Percentiles rank a stretch among this genome's conserved stretches.
Conservation (phyloP, 2,329 filamentous ascomycete species). For the Dichotomopilus funicola region DNA sequence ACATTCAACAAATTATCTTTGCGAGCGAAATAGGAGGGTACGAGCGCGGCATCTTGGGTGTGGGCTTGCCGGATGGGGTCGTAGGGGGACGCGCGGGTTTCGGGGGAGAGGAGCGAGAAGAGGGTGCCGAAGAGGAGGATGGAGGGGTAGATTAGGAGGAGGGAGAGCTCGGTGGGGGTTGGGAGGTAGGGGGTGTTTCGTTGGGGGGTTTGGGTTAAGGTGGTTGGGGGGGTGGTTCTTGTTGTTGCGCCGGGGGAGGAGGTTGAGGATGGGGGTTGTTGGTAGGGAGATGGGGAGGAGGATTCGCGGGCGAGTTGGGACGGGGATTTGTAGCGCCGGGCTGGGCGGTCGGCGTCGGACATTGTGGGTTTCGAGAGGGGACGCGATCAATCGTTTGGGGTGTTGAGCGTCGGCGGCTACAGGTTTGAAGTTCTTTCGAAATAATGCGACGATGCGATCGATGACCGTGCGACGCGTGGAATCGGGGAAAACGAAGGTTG, state of each 20-base stretch:
- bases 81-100: conserved; percentile 58
- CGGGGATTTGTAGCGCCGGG: conserved; percentile 9
- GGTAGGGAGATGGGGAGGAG: not conserved
- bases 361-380: not conserved
- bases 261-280: not conserved
- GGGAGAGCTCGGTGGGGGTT: conserved; percentile 58
- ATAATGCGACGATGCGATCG: too few relatives aligned
- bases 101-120: conserved; percentile 71
- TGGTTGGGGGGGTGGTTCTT: conserved; percentile 7
- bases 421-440: too few relatives aligned
- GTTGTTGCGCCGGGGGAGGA: conserved; percentile 2
- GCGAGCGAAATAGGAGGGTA: conserved; percentile 83
- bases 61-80: conserved; percentile 58
- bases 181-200: conserved; percentile 57
- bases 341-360: conserved; percentile 3
- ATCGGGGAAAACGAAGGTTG: too few relatives aligned
- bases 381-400: too few relatives aligned
- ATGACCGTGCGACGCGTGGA: too few relatives aligned
- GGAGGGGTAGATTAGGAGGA: conserved; percentile 65
- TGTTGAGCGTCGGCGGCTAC: too few relatives aligned
- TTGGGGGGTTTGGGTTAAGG: not conserved
- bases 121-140: conserved; percentile 76
- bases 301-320: conserved; percentile 8
- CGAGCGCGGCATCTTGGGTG: conserved; percentile 30
- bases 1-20: conserved; percentile 91